Conservation (phyloP, 2,329 filamentous ascomycete genomes). For the Cylindrodendrum hubeiense region DNA sequence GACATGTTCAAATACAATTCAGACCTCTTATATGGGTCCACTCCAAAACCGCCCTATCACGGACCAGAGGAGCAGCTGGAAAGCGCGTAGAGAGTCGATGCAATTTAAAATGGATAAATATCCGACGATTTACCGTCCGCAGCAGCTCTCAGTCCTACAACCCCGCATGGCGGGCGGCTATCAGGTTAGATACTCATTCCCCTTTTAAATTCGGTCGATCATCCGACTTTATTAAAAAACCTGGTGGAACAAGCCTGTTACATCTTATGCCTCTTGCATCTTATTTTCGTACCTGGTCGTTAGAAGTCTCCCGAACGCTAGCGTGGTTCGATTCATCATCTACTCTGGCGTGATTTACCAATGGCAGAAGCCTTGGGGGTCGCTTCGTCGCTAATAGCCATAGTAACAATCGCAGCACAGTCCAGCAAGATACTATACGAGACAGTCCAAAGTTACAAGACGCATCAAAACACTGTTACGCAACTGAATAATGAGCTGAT, state of each 20-base stretch:
- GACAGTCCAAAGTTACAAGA: slow-evolving; percentile 5
- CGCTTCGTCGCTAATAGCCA: neutral
- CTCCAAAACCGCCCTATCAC: too few relatives aligned
- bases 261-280: too few relatives aligned
- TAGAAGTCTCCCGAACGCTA: neutral
- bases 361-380: slow-evolving; percentile 1
- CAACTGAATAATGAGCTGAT: neutral
- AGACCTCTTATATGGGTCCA: too few relatives aligned
- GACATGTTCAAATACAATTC: too few relatives aligned
- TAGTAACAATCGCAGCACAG: slow-evolving; percentile 5
- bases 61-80: neutral
- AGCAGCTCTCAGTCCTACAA: neutral
- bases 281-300: neutral
- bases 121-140: neutral
- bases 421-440: neutral
- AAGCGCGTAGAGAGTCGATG: neutral
- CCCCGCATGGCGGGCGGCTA: neutral
- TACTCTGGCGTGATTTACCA: neutral
- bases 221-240: neutral
- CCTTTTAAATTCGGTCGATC: neutral
- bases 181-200: neutral
- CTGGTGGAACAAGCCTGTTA: neutral
- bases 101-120: neutral
- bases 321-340: neutral
- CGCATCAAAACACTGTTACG: neutral